Conservation (phyloP, 768 basidiomycete species). For the Panaeolus cyanescens region DNA sequence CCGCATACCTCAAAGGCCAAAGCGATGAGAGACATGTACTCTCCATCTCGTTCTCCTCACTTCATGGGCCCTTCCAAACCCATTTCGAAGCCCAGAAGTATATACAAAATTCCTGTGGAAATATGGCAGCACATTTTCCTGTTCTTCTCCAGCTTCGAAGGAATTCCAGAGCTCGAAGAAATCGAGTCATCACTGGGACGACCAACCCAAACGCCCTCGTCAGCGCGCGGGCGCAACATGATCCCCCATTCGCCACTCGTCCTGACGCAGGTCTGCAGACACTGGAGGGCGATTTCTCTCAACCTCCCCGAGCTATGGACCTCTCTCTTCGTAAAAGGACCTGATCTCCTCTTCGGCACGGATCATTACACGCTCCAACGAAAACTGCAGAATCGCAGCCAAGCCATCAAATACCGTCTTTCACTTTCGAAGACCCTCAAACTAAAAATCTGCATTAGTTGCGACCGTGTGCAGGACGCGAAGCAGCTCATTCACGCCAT, state of each 20-base stretch:
- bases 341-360: neutral
- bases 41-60: neutral
- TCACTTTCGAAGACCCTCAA: neutral
- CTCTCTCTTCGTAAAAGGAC: neutral
- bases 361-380: neutral
- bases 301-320: neutral
- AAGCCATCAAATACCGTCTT: conserved; percentile 2
- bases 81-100: neutral
- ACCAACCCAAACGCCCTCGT: neutral
- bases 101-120: neutral
- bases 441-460: neutral
- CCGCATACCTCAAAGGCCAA: neutral
- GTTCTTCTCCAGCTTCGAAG: neutral
- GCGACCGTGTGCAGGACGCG: neutral
- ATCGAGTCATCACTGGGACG: neutral
- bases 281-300: neutral
- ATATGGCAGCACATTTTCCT: neutral
- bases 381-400: neutral
- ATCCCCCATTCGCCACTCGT: neutral
- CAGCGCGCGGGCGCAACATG: neutral
- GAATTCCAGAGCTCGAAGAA: neutral
- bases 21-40: neutral
- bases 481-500: neutral
- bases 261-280: neutral
- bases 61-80: neutral